Evolutionary conservation across 495 filamentous ascomycete genomes (phyloP), one percentile per base, ranked within the genome.

Genomic region (Hypoxylon trugodes): DNA sequence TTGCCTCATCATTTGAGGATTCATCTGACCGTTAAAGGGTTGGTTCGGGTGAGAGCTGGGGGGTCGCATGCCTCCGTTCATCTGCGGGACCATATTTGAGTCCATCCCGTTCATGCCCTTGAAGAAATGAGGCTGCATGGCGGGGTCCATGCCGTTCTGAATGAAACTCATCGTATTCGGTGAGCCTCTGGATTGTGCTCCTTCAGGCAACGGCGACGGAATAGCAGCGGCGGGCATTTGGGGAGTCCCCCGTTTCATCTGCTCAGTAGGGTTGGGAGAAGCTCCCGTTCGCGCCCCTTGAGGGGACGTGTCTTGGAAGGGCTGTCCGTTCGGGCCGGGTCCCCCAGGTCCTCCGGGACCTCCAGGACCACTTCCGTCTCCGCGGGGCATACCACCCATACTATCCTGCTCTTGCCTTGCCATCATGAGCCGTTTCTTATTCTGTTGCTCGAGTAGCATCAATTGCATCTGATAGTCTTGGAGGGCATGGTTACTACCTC

Each of bases 381-480:
- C 71, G 21, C 86, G 82, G 19, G 72, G 76, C 19, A 75, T 74
- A 8, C 52, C 68, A 36, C 81, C 78, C 74, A 90, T 87, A 62
- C 78, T 90, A 65, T 97, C 93, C 77, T 97, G 94, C 75, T 98
- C 95, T 76, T 96, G 91, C 37, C 95, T 88, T 56, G 95, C 95
- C 93, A 97, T 96, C 84, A 97, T 89, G 69, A 98, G 79, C 18
- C 95, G 83, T 70, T 94, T 95, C 84, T 98, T 98, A 69, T 98
- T 98, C 74, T 98, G 95, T 77, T 98, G 95, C 75, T 98, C 95
- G 35, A 98, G 87, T 51, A 98, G 75, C 95, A 98, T 97, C 71
- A 98, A 81, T 70, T 98, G 95, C 95, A 97, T 97, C 78, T 98
- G 95, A 76, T 98, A 98, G 74, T 98, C 96, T 73, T 97, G 94